phyloP scores from a whole-genome alignment of 2,329 filamentous ascomycete genomes.

The Aquanectria penicillioides region DNA sequence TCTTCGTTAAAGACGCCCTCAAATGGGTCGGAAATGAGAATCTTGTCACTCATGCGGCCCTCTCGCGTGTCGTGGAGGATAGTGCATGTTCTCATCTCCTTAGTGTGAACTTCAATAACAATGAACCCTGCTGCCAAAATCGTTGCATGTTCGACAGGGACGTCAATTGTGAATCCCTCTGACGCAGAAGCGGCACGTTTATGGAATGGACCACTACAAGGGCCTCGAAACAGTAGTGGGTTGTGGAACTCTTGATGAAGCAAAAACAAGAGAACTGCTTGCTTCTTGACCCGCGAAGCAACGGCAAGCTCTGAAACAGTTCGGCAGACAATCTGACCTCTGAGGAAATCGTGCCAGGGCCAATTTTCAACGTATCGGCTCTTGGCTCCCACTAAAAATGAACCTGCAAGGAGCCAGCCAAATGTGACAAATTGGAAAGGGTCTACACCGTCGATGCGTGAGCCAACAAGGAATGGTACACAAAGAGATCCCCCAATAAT shows the following conservation, averaged over 20 bases:
- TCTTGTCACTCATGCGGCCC: background rate
- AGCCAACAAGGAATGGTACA: background rate
- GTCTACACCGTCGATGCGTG: background rate
- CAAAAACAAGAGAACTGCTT: background rate
- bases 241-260: background rate
- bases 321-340: background rate
- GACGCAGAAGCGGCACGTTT: background rate
- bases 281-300: background rate
- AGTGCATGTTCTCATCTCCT: background rate
- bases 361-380: background rate
- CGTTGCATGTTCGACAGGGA: background rate
- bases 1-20: background rate
- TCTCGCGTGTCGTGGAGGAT: background rate
- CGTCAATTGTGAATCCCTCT: background rate
- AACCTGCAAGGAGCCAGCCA: background rate
- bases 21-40: background rate
- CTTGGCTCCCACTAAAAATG: background rate
- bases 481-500: background rate
- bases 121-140: background rate
- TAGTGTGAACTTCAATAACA: background rate
- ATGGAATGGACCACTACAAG: background rate
- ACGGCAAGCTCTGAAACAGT: background rate
- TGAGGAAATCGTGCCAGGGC: conserved; percentile 1
- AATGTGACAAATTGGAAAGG: conserved; percentile 1
- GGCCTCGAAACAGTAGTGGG: background rate